Evolutionary conservation across 495 filamentous ascomycete species (phyloP).

Genomic region (Immersiella caudata): DNA sequence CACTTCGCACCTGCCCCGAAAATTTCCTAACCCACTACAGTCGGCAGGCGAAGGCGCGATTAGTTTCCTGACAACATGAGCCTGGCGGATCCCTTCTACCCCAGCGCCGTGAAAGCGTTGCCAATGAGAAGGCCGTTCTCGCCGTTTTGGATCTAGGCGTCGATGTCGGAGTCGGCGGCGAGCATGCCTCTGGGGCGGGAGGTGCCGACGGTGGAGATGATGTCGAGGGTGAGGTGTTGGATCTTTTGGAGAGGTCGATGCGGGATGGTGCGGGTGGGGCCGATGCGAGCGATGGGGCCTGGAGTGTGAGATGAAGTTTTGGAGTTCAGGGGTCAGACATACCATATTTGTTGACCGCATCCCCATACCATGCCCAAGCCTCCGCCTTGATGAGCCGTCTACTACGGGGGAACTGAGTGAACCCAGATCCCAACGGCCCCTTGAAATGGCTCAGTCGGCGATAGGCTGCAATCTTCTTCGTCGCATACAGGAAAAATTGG

Average conservation of each 20-base stretch:
- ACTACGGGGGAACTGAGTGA: slow-evolving; percentile 15
- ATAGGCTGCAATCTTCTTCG: slow-evolving; percentile 21
- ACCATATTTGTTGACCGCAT: slow-evolving; percentile 18
- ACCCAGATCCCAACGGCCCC: slow-evolving; percentile 22
- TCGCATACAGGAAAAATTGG: neutral
- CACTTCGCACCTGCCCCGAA: slow-evolving; percentile 47
- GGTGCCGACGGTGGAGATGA: slow-evolving; percentile 38
- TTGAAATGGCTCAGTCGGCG: slow-evolving; percentile 22
- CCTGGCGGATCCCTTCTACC: neutral
- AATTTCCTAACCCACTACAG: slow-evolving; percentile 29
- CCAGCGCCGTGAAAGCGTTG: neutral
- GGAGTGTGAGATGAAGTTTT: neutral
- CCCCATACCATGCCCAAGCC: slow-evolving; percentile 17
- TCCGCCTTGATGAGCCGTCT: slow-evolving; percentile 15
- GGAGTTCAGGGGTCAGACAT: neutral
- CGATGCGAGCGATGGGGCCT: slow-evolving; percentile 48
- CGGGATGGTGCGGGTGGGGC: slow-evolving; percentile 44
- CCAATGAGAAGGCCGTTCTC: neutral
- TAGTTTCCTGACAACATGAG: neutral
- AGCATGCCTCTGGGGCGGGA: slow-evolving; percentile 37
- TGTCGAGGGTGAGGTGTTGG: slow-evolving; percentile 39
- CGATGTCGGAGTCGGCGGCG: slow-evolving; percentile 31
- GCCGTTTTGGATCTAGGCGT: slow-evolving; percentile 18
- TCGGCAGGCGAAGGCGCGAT: neutral
- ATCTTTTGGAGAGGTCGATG: slow-evolving; percentile 44